Evolutionary conservation across 495 filamentous ascomycete species (phyloP).

Genomic region (Tuber calosporum): DNA sequence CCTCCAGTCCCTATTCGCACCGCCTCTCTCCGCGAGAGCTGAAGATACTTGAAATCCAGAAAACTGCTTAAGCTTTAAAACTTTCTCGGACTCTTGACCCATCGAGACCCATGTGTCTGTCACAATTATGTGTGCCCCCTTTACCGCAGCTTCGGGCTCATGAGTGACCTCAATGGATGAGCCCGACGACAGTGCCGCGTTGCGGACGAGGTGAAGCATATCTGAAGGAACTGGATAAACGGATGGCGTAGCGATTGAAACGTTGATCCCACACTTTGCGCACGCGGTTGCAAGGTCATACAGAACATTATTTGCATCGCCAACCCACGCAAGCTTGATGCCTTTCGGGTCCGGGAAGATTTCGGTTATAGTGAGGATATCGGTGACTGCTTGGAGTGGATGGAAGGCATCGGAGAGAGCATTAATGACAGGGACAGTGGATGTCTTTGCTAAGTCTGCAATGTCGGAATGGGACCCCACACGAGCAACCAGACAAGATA

Average conservation of each 20-base stretch:
- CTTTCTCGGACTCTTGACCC: conserved; percentile 84
- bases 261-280: conserved; percentile 74
- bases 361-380: conserved; percentile 85
- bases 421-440: conserved; percentile 86
- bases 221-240: conserved; percentile 67
- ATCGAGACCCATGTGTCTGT: conserved; percentile 94
- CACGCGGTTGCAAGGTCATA: conserved; percentile 84
- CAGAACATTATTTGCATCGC: conserved; percentile 93
- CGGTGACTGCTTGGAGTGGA: conserved; percentile 85
- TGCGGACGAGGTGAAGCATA: conserved; percentile 63
- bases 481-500: conserved; percentile 79
- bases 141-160: conserved; percentile 80
- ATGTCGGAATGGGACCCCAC: conserved; percentile 80
- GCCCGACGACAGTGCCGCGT: conserved; percentile 56
- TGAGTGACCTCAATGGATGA: conserved; percentile 60
- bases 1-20: conserved; percentile 83
- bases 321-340: conserved; percentile 73
- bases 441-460: conserved; percentile 66
- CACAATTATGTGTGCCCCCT: conserved; percentile 78
- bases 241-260: conserved; percentile 76
- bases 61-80: conserved; percentile 70
- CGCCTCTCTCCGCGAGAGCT: conserved; percentile 71
- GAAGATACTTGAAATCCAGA: conserved; percentile 81
- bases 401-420: conserved; percentile 83
- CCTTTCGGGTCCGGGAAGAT: conserved; percentile 46